phyloP scores from a whole-genome alignment of 129 eudicot genomes.

The Glebionis coronaria region DNA sequence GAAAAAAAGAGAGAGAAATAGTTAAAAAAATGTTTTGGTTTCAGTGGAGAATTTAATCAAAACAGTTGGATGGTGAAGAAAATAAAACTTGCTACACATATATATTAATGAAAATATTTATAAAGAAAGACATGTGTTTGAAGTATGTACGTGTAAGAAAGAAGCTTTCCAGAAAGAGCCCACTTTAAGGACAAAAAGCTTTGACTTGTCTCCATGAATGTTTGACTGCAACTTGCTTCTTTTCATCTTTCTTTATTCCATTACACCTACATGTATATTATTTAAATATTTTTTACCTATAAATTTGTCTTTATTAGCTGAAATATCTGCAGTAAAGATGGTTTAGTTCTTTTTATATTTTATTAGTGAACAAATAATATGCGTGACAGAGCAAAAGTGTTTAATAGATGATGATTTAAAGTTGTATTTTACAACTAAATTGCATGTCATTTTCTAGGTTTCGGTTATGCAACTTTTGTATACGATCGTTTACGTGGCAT shows the following conservation, averaged over 20 bases:
- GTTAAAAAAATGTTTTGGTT: background rate
- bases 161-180: slow-evolving; percentile 24
- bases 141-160: slow-evolving; percentile 13
- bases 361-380: background rate
- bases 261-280: background rate
- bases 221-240: slow-evolving; percentile 15
- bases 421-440: too few species aligned
- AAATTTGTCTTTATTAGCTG: background rate
- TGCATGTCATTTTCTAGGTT: too few species aligned
- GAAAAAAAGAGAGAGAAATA: background rate
- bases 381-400: background rate
- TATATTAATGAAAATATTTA: background rate
- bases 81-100: too few species aligned
- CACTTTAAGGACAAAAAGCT: background rate
- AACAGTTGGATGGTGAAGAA: slow-evolving; percentile 14
- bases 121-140: background rate
- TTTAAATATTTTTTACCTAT: background rate
- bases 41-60: slow-evolving; percentile 24
- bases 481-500: too few species aligned
- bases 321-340: background rate
- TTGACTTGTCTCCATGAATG: slow-evolving; percentile 15
- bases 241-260: background rate
- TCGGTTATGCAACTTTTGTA: too few species aligned
- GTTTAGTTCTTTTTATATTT: background rate
- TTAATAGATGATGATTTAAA: background rate